Evolutionary conservation across 1,284 basidiomycete genomes (phyloP), one percentile per base, ranked within the genome.

Genomic region (Apiotrichum laibachii): DNA sequence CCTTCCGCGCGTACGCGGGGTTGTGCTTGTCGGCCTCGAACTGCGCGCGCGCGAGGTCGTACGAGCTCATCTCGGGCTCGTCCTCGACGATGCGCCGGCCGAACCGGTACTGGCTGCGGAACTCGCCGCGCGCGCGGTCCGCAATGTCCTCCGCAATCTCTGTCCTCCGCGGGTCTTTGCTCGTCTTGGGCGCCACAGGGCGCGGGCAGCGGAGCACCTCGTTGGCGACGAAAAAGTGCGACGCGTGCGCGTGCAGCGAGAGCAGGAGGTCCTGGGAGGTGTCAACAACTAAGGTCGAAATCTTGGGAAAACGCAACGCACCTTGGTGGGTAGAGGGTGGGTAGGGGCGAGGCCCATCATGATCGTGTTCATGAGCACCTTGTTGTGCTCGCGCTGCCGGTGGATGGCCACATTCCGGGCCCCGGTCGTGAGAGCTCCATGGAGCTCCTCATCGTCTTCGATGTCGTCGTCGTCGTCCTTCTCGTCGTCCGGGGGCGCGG

Each of bases 241-340:
- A 50, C 8, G 70, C 50, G 52, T 67, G 64, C 10, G 40, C n/a
- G 33, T 70, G 70, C 2, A 72, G 42, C 2, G 64, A 37, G 15
- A 56, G 49, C 10, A 70, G 54, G 8, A 70, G 59, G 49, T 72
- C 63, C 55, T 67, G 21, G n/a, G 26, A 21, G n/a, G 18, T 9
- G 48, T 50, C 34, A 50, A 34, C 31, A 39, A 39, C 8, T n/a
- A 21, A 5, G 15, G 22, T 16, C 26, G 3, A 31, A 31, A n/a
- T n/a, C n/a, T 35, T 2, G 35, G 4, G 33, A 34, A 21, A 8
- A 21, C 2, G 46, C 0, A 9, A n/a, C 50, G 33, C 18, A 52
- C 50, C 8, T 42, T 19, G 11, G 9, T 26, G 5, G 50, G 50
- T 1, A 50, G 49, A 11, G 26, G 19, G 8, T 44, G 19, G 2